Conservation (phyloP, 768 basidiomycete species). For the Tricholoma hemisulphureum region DNA sequence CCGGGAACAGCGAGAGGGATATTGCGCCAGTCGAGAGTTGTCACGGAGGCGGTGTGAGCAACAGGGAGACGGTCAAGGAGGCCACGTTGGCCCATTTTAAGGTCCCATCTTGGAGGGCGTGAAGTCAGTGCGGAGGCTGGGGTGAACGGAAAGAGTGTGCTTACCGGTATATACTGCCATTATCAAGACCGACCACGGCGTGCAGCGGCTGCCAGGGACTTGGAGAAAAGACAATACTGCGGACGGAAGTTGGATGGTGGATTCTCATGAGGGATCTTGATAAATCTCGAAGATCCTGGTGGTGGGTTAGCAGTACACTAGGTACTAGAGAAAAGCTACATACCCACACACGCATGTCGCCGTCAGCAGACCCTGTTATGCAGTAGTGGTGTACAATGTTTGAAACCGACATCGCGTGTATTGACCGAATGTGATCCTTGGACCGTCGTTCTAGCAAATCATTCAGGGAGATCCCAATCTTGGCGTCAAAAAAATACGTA, state of each 20-base stretch:
- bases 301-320: not conserved
- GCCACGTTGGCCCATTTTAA: constrained; percentile 74
- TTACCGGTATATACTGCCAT: constrained; percentile 67
- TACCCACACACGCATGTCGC: constrained; percentile 80
- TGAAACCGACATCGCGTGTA: constrained; percentile 68
- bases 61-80: constrained; percentile 69
- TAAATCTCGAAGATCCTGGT: constrained; percentile 72
- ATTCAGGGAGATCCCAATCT: not conserved
- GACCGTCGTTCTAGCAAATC: constrained; percentile 52
- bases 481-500: constrained; percentile 29
- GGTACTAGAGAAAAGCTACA: constrained; percentile 17
- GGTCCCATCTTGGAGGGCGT: constrained; percentile 59
- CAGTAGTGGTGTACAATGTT: constrained; percentile 68
- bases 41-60: constrained; percentile 71
- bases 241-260: constrained; percentile 65
- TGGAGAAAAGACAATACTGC: constrained; percentile 70
- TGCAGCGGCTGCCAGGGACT: constrained; percentile 64
- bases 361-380: constrained; percentile 79
- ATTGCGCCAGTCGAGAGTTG: constrained; percentile 70
- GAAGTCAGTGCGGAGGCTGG: not conserved
- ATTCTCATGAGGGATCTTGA: constrained; percentile 68
- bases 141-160: too few species aligned
- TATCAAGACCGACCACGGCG: constrained; percentile 66
- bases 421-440: constrained; percentile 70
- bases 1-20: constrained; percentile 21